A percentile compares a stretch with the other conserved stretches of the same genome.
Evolutionary conservation across 257 asterid species (phyloP).

Genomic region (Buddleja alternifolia): DNA sequence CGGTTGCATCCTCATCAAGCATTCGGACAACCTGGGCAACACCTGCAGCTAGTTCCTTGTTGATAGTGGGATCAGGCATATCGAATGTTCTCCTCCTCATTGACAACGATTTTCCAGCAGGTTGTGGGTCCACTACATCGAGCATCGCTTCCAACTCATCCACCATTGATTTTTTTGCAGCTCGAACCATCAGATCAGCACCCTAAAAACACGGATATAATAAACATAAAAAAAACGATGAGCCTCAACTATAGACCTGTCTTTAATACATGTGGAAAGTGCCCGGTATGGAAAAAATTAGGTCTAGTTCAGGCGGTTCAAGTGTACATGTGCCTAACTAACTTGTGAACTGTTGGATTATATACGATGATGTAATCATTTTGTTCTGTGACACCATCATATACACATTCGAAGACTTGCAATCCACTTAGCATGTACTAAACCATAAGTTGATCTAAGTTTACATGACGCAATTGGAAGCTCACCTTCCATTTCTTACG

Average conservation of each 20-base stretch:
- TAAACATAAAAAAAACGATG: background rate
- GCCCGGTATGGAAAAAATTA: too few relatives aligned
- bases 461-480: too few relatives aligned
- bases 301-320: too few relatives aligned
- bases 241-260: background rate
- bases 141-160: slow-evolving; percentile 97
- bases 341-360: too few relatives aligned
- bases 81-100: slow-evolving; percentile 85
- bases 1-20: slow-evolving; percentile 66
- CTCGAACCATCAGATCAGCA: slow-evolving; percentile 75
- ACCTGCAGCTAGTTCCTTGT: slow-evolving; percentile 87
- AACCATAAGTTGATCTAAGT: too few relatives aligned
- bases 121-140: slow-evolving; percentile 89
- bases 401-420: too few relatives aligned
- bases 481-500: too few relatives aligned
- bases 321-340: too few relatives aligned
- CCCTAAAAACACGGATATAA: slow-evolving; percentile 50
- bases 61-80: slow-evolving; percentile 74
- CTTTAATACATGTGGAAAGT: background rate
- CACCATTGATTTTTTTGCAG: slow-evolving; percentile 75
- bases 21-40: slow-evolving; percentile 85
- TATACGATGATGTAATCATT: too few relatives aligned
- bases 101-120: slow-evolving; percentile 53
- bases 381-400: too few relatives aligned
- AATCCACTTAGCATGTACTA: too few relatives aligned